A percentile compares a stretch with the other conserved stretches of the same genome.
phyloP scores from a whole-genome alignment of 805 yeast species.

The Metschnikowia hibisci region DNA sequence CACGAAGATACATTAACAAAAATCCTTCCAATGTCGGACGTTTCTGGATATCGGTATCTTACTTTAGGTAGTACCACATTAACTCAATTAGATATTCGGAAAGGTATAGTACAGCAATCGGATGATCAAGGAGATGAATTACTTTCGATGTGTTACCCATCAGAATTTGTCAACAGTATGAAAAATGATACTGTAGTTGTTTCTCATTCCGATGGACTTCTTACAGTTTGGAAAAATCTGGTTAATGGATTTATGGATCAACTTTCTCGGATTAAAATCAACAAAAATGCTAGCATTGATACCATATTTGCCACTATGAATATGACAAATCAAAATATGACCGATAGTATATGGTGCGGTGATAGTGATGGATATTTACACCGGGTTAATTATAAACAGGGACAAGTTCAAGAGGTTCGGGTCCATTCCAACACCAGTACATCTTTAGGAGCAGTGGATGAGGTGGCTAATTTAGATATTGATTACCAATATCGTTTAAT shows the following conservation, averaged over 20 bases:
- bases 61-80: constrained; percentile 81
- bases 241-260: constrained; percentile 74
- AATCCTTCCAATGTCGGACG: constrained; percentile 63
- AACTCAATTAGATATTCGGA: constrained; percentile 73
- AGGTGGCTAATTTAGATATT: constrained; percentile 69
- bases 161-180: constrained; percentile 45
- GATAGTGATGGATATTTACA: constrained; percentile 71
- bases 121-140: constrained; percentile 95
- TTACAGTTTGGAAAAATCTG: constrained; percentile 79
- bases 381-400: constrained; percentile 60
- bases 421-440: constrained; percentile 50
- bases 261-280: constrained; percentile 66
- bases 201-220: constrained; percentile 88
- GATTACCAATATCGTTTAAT: constrained; percentile 78
- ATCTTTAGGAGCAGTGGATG: constrained; percentile 51
- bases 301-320: constrained; percentile 57
- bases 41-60: constrained; percentile 73
- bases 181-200: constrained; percentile 64
- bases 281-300: constrained; percentile 71
- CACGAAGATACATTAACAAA: constrained; percentile 80
- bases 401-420: constrained; percentile 62
- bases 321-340: constrained; percentile 42
- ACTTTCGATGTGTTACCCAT: constrained; percentile 64
- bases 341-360: constrained; percentile 68
- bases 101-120: constrained; percentile 58